A percentile compares a stretch with the other conserved stretches of the same genome.
Conservation (phyloP, 75 land plant species). For the Azolla pinnata region DNA sequence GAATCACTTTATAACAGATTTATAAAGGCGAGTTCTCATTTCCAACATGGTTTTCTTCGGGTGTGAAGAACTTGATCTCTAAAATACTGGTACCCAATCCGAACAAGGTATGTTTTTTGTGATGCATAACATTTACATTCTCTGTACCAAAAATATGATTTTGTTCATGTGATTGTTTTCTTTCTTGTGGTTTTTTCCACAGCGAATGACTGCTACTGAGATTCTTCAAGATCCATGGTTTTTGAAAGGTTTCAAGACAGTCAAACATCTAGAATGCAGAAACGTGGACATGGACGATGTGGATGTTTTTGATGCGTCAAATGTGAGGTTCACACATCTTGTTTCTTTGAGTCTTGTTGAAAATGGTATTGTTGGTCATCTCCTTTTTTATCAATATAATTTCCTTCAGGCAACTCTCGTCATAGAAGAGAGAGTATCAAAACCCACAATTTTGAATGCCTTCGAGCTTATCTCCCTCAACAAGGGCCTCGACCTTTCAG, state of each 20-base stretch:
- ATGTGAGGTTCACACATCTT: constrained; percentile 23
- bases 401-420: constrained; percentile 17
- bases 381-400: constrained; percentile 8
- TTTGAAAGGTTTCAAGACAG: constrained; percentile 63
- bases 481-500: constrained; percentile 55
- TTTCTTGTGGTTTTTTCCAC: too few species aligned
- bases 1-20: constrained; percentile 15
- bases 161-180: too few species aligned
- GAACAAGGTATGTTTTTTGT: constrained; percentile 19
- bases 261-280: constrained; percentile 42
- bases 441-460: constrained; percentile 44
- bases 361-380: background rate
- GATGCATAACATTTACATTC: too few species aligned
- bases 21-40: constrained; percentile 31
- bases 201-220: constrained; percentile 72
- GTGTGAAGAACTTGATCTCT: constrained; percentile 19
- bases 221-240: constrained; percentile 85
- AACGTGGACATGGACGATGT: constrained; percentile 72
- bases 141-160: too few species aligned
- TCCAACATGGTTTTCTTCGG: constrained; percentile 42
- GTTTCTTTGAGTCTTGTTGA: background rate
- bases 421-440: constrained; percentile 24
- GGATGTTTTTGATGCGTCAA: constrained; percentile 60
- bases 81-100: constrained; percentile 36
- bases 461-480: constrained; percentile 69